Conservation (phyloP, 1,284 basidiomycete species). For the Ustilago tritici region DNA sequence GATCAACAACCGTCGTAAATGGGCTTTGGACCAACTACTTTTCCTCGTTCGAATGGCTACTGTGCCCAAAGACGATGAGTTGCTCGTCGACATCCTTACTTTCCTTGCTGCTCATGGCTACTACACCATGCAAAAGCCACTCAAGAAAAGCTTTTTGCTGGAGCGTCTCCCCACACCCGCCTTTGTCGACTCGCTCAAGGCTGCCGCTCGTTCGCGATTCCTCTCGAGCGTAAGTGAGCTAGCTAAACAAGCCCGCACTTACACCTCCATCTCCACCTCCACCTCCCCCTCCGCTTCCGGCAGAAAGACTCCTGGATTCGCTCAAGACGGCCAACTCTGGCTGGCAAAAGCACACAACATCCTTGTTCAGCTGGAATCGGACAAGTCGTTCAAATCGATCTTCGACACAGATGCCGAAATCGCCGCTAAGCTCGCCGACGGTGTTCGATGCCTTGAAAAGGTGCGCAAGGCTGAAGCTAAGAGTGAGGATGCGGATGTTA, state of each 20-base stretch:
- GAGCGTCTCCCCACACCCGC: constrained; percentile 74
- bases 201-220: constrained; percentile 78
- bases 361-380: constrained; percentile 76
- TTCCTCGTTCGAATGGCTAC: constrained; percentile 82
- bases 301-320: constrained; percentile 75
- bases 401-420: constrained; percentile 52
- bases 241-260: constrained; percentile 73
- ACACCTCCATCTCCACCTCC: constrained; percentile 56
- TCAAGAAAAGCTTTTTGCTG: constrained; percentile 76
- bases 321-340: constrained; percentile 84
- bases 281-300: constrained; percentile 61
- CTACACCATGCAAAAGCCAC: constrained; percentile 79
- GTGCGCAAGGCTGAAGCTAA: constrained; percentile 50
- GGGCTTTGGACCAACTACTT: constrained; percentile 89
- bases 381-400: constrained; percentile 76
- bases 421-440: constrained; percentile 42
- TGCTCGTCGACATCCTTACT: constrained; percentile 81
- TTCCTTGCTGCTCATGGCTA: constrained; percentile 87
- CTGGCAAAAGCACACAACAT: constrained; percentile 77
- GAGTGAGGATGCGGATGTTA: constrained; percentile 20
- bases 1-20: constrained; percentile 71
- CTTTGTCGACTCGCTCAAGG: constrained; percentile 79
- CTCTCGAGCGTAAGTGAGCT: constrained; percentile 83
- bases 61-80: constrained; percentile 83
- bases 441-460: constrained; percentile 41